Evolutionary conservation across 352 stramenopile species (phyloP), one percentile per base, ranked within the genome.

Genomic region (Phytophthora foliorum): DNA sequence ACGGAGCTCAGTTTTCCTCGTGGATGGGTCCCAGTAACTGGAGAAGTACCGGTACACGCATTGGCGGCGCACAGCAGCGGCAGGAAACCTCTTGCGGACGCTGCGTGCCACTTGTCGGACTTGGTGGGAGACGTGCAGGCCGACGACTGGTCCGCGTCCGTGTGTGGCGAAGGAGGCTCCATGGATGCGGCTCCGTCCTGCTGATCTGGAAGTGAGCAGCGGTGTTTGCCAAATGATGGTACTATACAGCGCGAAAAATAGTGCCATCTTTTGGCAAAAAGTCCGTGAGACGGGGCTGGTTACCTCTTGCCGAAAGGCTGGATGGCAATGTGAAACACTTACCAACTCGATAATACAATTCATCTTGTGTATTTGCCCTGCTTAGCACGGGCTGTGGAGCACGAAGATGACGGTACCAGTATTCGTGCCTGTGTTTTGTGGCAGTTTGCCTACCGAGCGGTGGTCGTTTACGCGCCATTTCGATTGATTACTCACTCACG

Each of bases 51-150:
- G 27, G 46, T 63, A 51, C 29, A 51, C 8, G 52, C 58, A 50
- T 57, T 69, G 39, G 46, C 53, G 19, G 66, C 66, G 31, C 19
- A 58, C 22, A 74, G 41, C 38, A 74, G 39, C 29, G 66, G 59
- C 22, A 70, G 46, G 22, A 74, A 66, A 3, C 27, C 44, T 32
- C 21, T 19, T 19, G 25, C 2, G 4, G 32, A 21, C 16, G 56
- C 22, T 11, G 36, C 22, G 8, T 27, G 17, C 53, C 42, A 63
- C n/a, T 57, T 6, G 16, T 31, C 21, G 36, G 21, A 14, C 8
- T 50, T 48, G 10, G 22, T 42, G 25, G 58, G 31, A 3, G 36
- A 55, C 2, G 22, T 6, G 3, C 44, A 48, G 3, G 27, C 39
- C 4, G 49, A 52, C 6, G 57, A 67, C 8, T 53, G 48, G 24